Percentiles rank a stretch among this genome's conserved stretches.
phyloP scores from a whole-genome alignment of 208 protist genomes.

The Kentomonas sorsogonicus region DNA sequence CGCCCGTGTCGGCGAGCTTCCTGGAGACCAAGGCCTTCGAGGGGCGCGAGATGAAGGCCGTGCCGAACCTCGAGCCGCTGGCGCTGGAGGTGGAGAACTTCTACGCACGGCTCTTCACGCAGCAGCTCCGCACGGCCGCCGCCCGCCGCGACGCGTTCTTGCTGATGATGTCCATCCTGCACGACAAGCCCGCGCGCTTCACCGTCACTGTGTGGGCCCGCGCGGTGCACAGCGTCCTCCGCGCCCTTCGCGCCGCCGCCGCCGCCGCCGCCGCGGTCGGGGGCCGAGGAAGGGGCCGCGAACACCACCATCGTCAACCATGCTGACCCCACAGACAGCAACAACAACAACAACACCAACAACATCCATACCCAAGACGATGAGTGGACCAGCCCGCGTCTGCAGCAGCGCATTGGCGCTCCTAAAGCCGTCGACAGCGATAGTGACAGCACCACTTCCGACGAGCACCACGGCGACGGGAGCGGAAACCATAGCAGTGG shows the following conservation, averaged over 20 bases:
- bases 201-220: slow-evolving; percentile 50
- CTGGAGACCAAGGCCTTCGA: slow-evolving; percentile 67
- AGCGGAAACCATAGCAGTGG: too few relatives aligned
- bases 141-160: slow-evolving; percentile 17
- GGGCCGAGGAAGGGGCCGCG: not conserved
- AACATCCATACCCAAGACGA: too few relatives aligned
- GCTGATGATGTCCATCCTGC: slow-evolving; percentile 23
- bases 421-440: too few relatives aligned
- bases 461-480: too few relatives aligned
- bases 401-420: too few relatives aligned
- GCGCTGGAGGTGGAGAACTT: slow-evolving; percentile 70
- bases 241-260: slow-evolving; percentile 16
- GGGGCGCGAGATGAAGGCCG: slow-evolving; percentile 38
- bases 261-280: slow-evolving; percentile 12
- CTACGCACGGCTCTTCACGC: slow-evolving; percentile 49
- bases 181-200: slow-evolving; percentile 42
- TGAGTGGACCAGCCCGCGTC: too few relatives aligned
- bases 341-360: too few relatives aligned
- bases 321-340: too few relatives aligned
- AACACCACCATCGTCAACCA: not conserved
- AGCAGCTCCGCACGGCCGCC: slow-evolving; percentile 12
- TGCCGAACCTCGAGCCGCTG: slow-evolving; percentile 35
- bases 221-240: slow-evolving; percentile 40
- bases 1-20: slow-evolving; percentile 43
- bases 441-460: too few relatives aligned